phyloP scores from a whole-genome alignment of 768 basidiomycete genomes.

The Lactarius pseudohatsudake region DNA sequence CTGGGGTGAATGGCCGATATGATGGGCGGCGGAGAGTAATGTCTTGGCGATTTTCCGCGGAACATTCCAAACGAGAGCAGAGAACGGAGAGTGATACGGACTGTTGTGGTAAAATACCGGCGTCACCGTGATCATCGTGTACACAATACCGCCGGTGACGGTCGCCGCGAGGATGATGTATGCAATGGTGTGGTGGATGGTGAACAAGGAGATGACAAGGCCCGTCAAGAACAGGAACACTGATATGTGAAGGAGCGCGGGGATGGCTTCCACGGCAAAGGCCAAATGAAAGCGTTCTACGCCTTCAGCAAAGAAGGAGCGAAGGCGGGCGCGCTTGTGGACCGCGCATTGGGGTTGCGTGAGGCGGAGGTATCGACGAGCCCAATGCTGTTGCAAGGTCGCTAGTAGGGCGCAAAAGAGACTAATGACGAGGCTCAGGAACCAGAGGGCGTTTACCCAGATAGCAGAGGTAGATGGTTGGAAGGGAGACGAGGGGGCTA shows the following conservation, averaged over 20 bases:
- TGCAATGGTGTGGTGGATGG: too few species aligned
- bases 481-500: background rate
- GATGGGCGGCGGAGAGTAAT: background rate
- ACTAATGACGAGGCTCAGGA: slow-evolving; percentile 15
- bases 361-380: slow-evolving; percentile 14
- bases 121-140: too few species aligned
- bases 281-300: background rate
- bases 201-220: too few species aligned
- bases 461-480: slow-evolving; percentile 9
- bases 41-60: background rate
- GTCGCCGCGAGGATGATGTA: too few species aligned
- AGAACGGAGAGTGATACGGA: too few species aligned
- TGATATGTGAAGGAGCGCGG: slow-evolving; percentile 15
- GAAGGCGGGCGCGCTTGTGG: slow-evolving; percentile 19
- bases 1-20: background rate
- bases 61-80: too few species aligned
- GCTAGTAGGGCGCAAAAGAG: slow-evolving; percentile 23
- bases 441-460: slow-evolving; percentile 21
- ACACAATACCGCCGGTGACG: too few species aligned
- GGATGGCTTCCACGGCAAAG: slow-evolving; percentile 13
- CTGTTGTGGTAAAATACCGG: too few species aligned
- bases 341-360: slow-evolving; percentile 2
- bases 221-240: too few species aligned
- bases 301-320: slow-evolving; percentile 17
- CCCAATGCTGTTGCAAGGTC: slow-evolving; percentile 20